Conservation (phyloP, 805 yeast species). For the Zygosaccharomyces rouxii region DNA sequence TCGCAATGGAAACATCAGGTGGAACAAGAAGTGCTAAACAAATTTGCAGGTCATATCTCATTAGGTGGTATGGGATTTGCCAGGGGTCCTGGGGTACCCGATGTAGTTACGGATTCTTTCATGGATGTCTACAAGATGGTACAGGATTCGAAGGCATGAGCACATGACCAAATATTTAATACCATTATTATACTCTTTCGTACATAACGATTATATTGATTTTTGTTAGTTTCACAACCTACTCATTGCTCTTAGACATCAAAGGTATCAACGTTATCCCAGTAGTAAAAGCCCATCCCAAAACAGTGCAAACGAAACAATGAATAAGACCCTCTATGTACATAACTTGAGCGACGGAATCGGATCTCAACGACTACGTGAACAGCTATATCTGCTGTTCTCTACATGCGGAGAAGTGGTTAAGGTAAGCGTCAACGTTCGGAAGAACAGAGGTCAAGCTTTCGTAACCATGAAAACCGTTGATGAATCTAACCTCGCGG, state of each 20-base stretch:
- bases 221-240: not conserved
- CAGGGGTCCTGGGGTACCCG: slow-evolving; percentile 85
- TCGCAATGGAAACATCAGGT: slow-evolving; percentile 39
- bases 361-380: slow-evolving; percentile 41
- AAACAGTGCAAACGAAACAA: not conserved
- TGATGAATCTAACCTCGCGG: slow-evolving; percentile 49
- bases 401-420: slow-evolving; percentile 63
- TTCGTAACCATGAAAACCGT: slow-evolving; percentile 50
- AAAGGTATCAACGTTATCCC: too few species aligned
- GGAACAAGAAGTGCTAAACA: slow-evolving; percentile 31
- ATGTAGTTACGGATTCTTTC: slow-evolving; percentile 64
- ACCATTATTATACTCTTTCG: not conserved
- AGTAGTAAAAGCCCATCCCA: too few species aligned
- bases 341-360: slow-evolving; percentile 58
- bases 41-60: slow-evolving; percentile 42
- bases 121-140: slow-evolving; percentile 44
- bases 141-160: not conserved
- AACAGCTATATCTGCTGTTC: slow-evolving; percentile 54
- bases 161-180: not conserved
- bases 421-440: slow-evolving; percentile 43
- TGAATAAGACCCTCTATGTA: slow-evolving; percentile 46
- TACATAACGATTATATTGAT: not conserved
- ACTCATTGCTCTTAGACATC: too few species aligned
- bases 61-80: slow-evolving; percentile 80
- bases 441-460: slow-evolving; percentile 60